Evolutionary conservation across 1,139 yeast species (phyloP).

Genomic region (Candida smagusa): DNA sequence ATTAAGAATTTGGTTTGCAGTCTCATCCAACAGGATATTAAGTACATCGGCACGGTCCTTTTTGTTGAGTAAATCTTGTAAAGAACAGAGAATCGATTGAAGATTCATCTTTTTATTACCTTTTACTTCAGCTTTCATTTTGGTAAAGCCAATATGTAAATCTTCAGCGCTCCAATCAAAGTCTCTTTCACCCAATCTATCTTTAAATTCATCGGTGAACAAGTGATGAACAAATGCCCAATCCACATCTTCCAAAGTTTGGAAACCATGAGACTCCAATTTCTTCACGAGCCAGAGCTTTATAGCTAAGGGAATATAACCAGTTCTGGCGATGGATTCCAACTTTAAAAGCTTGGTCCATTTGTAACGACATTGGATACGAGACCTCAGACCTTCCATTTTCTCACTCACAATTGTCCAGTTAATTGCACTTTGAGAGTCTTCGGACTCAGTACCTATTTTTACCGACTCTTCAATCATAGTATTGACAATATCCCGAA

Average conservation of each 20-base stretch:
- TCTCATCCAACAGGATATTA: slow-evolving; percentile 1
- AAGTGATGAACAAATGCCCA: slow-evolving; percentile 47
- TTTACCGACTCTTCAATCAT: slow-evolving; percentile 24
- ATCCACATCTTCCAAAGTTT: slow-evolving; percentile 51
- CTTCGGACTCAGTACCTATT: slow-evolving; percentile 11
- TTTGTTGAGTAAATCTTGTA: slow-evolving; percentile 19
- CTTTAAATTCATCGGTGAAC: slow-evolving; percentile 12
- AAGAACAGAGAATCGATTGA: slow-evolving; percentile 20
- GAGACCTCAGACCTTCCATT: slow-evolving; percentile 83
- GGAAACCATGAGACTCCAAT: slow-evolving; percentile 46
- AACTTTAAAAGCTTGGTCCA: slow-evolving; percentile 80
- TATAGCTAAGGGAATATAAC: slow-evolving; percentile 48
- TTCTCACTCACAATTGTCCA: slow-evolving; percentile 90
- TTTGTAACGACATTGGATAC: slow-evolving; percentile 92
- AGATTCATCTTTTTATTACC: slow-evolving; percentile 27
- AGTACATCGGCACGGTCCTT: neutral
- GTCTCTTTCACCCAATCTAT: slow-evolving; percentile 6
- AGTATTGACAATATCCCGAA: slow-evolving; percentile 54
- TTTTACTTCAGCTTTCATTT: slow-evolving; percentile 27
- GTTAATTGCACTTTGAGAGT: slow-evolving; percentile 46
- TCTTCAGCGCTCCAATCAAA: slow-evolving; percentile 30
- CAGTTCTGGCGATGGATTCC: slow-evolving; percentile 49
- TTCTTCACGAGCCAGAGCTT: slow-evolving; percentile 57
- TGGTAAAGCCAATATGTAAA: slow-evolving; percentile 35
- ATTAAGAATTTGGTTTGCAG: neutral